Evolutionary conservation across 2,329 filamentous ascomycete species (phyloP), one percentile per base, ranked within the genome.

Genomic region (Triangularia verruculosa): DNA sequence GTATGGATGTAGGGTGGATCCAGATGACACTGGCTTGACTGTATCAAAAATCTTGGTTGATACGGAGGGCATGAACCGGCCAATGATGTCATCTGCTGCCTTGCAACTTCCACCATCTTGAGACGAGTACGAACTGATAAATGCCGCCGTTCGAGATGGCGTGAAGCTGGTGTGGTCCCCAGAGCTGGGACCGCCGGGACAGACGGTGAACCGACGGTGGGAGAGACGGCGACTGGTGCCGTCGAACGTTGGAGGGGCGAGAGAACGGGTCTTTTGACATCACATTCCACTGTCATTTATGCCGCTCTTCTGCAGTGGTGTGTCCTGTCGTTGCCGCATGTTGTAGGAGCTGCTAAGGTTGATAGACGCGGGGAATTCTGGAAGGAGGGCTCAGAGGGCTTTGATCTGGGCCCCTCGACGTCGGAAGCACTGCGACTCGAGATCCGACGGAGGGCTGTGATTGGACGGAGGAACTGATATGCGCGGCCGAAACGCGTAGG

Each of bases 401-500:
- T 57, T 32, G 57, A 30, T 43, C 24, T 34, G 11, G 34, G 43
- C 58, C 56, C 47, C 25, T 56, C 25, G 11, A 54, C 1, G 51
- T 54, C 25, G 51, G 51, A 54, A 25, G 57, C 43, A 54, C 53
- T 39, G 61, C 63, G 39, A 24, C 52, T 58, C 32, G 65, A 15
- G 22, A 24, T 53, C 55, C 51, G 32, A 61, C 58, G n/a, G 12
- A 1, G 9, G 24, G 7, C 51, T 28, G 5, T 67, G 67, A 70
- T 68, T 70, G 67, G 67, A n/a, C 15, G 11, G 5, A 15, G 6
- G 12, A n/a, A 11, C 7, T 25, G 34, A 47, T 57, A 59, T 54
- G 59, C 65, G 68, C 66, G 67, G 62, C 60, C 34, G 39, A 54
- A 56, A 68, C 67, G 65, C 68, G 68, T 65, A 61, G 34, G n/a